Evolutionary conservation across 164 flowering plant species (phyloP), one percentile per base, ranked within the genome.

Genomic region (Platanus orientalis): DNA sequence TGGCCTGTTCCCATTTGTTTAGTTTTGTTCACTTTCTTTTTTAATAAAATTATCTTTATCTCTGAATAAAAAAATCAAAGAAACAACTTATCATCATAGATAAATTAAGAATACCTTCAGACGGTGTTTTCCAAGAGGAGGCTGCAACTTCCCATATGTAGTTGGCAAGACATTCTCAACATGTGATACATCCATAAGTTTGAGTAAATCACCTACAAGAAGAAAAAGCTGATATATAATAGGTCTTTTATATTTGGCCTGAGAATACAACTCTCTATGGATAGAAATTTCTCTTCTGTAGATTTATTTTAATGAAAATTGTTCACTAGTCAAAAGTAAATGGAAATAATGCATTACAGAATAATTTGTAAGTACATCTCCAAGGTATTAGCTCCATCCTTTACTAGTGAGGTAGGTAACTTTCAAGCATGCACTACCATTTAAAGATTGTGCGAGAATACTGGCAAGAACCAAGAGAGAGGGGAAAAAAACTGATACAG

Each of bases 121-220:
- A 28, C 98, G 96, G 69, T 89, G 90, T 69, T 90, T 93, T 56
- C 98, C 98, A 51, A 93, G 86, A 73, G 98, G 98, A 60, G 98
- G 98, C 62, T 90, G 90, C 77, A 93, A 73, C 75, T 79, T 83
- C 6, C 98, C 98, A 74, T 85, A 93, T 24, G 98, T 83, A 17
- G 97, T 90, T 42, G 67, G 67, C 71, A 93, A 74, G 40, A 78
- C 53, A 44, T 60, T 54, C 47, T 82, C 89, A 13, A 73, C 66
- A 57, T 85, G 75, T 48, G 97, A 84, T 66, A 82, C 64, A 66
- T 90, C 85, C 74, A 90, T 62, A 64, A 93, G 92, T 81, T 87
- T 84, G 55, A 93, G 89, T 50, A 93, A 62, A 62, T 83, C 80
- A 72, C 88, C 98, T 93, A 79, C 42, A 73, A 69, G 30, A n/a